phyloP scores from a whole-genome alignment of 2,329 filamentous ascomycete genomes.

The Orbilia ellipsospora region DNA sequence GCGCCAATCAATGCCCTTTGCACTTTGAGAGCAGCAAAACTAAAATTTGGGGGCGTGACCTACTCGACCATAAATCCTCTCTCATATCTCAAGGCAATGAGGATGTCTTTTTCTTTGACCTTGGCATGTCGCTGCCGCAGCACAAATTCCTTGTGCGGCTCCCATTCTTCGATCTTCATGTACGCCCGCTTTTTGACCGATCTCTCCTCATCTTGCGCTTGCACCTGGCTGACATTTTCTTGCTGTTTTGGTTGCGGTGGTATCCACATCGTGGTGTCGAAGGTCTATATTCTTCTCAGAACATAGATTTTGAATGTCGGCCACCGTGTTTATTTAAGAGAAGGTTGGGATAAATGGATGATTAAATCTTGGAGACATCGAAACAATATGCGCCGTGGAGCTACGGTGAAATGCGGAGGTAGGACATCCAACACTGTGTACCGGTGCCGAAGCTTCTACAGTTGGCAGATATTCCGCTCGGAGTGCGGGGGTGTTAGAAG shows the following conservation, averaged over 20 bases:
- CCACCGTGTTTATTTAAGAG: not conserved
- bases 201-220: conserved; percentile 16
- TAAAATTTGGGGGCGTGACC: not conserved
- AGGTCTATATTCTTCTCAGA: not conserved
- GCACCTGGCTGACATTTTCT: conserved; percentile 4
- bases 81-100: conserved; percentile 37
- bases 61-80: conserved; percentile 51
- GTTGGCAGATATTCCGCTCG: conserved; percentile 7
- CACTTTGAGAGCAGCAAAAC: too few relatives aligned
- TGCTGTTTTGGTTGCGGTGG: conserved; percentile 14
- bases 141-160: conserved; percentile 51
- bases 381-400: not conserved
- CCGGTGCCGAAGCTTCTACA: conserved; percentile 17
- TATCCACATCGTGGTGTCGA: conserved; percentile 30
- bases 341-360: not conserved
- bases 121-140: conserved; percentile 44
- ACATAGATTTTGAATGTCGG: not conserved
- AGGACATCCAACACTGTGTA: not conserved
- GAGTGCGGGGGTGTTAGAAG: conserved; percentile 29
- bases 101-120: conserved; percentile 49
- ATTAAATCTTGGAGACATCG: not conserved
- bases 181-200: conserved; percentile 37
- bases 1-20: not conserved
- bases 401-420: conserved; percentile 28
- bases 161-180: conserved; percentile 53